Evolutionary conservation across 2,329 filamentous ascomycete genomes (phyloP), one percentile per base, ranked within the genome.

Genomic region (Sarocladium kiliense): DNA sequence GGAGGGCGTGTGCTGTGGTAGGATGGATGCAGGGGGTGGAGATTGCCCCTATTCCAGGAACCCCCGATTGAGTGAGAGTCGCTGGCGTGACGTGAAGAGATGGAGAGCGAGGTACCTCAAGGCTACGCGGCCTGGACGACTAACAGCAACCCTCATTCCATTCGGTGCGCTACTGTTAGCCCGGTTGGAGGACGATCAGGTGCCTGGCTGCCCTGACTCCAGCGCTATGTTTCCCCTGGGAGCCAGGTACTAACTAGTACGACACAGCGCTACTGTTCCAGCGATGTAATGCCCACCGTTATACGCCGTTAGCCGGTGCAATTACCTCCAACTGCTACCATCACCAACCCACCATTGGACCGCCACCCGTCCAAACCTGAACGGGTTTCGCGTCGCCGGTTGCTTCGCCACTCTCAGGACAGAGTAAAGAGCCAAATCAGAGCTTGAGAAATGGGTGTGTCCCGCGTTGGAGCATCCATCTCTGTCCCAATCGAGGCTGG

Each of bases 41-140:
- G 54, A 56, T 56, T 56, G 54, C 54, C 54, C 53, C 53, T 56
- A 45, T 56, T 49, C 53, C 10, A 19, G 44, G 44, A 16, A 44
- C 9, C 16, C 18, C 41, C n/a, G 25, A 44, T 44, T 25, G 3
- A 25, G 41, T 44, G n/a, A n/a, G n/a, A n/a, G n/a, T n/a, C n/a
- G n/a, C n/a, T n/a, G n/a, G n/a, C n/a, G n/a, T n/a, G n/a, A n/a
- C n/a, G n/a, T n/a, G n/a, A n/a, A n/a, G n/a, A n/a, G n/a, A n/a
- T n/a, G n/a, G n/a, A n/a, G n/a, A n/a, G n/a, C n/a, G n/a, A n/a
- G n/a, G n/a, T n/a, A n/a, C n/a, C n/a, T 32, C 16, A 19, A n/a
- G 7, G 7, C 5, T 19, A 19, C 36, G 36, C 36, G 36, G 36
- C 36, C 18, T 39, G n/a, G 36, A 6, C 12, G 36, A n/a, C 36